Conservation (phyloP, 257 asterid species). For the Petrea volubilis region DNA sequence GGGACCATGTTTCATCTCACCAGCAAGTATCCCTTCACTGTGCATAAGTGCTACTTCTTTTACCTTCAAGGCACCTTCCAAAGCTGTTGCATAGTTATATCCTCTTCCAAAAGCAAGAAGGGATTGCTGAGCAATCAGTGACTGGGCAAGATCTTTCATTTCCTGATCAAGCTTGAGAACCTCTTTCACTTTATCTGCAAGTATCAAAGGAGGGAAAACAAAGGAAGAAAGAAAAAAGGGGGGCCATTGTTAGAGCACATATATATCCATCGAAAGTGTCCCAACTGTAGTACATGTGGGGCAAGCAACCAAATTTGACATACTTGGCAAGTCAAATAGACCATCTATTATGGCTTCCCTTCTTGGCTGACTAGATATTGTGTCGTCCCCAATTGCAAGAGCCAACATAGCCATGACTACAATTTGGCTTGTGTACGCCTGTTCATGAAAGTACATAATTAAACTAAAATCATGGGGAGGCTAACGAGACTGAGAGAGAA, state of each 20-base stretch:
- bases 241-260: neutral
- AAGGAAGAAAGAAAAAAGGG: too few species aligned
- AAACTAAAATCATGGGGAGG: conserved; percentile 5
- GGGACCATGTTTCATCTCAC: conserved; percentile 82
- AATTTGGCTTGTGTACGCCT: conserved; percentile 80
- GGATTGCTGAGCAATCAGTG: conserved; percentile 59
- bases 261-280: neutral
- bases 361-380: conserved; percentile 56
- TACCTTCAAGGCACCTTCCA: conserved; percentile 79
- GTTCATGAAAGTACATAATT: conserved; percentile 23
- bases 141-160: conserved; percentile 60
- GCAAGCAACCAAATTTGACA: conserved; percentile 13
- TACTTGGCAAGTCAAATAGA: conserved; percentile 63
- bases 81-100: conserved; percentile 66
- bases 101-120: conserved; percentile 78
- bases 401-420: conserved; percentile 81
- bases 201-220: neutral
- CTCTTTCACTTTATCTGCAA: conserved; percentile 61
- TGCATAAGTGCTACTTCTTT: conserved; percentile 80
- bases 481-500: neutral
- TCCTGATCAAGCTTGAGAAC: conserved; percentile 71
- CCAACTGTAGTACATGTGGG: neutral
- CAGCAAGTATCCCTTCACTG: conserved; percentile 77
- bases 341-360: conserved; percentile 68
- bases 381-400: conserved; percentile 68